Percentiles rank a stretch among this genome's conserved stretches.
phyloP scores from a whole-genome alignment of 768 basidiomycete species.

The Hypholoma sublateritium region DNA sequence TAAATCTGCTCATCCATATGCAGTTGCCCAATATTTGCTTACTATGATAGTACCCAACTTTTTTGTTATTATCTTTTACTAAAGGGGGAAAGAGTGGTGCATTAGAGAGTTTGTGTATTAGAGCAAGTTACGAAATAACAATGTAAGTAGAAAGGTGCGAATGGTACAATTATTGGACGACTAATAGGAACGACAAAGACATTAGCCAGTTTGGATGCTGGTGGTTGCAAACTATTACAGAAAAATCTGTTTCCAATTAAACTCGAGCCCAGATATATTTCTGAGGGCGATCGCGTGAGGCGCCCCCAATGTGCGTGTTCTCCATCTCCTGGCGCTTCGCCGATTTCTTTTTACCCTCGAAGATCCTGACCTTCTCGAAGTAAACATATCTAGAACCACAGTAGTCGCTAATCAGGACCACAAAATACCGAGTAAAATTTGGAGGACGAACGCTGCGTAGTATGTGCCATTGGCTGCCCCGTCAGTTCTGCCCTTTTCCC shows the following conservation, averaged over 20 bases:
- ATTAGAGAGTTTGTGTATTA: too few species aligned
- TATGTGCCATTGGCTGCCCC: slow-evolving; percentile 47
- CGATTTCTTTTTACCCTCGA: slow-evolving; percentile 49
- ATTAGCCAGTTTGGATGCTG: too few species aligned
- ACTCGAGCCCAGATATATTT: neutral
- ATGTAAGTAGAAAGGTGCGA: too few species aligned
- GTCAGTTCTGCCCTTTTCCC: slow-evolving; percentile 35
- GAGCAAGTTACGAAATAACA: too few species aligned
- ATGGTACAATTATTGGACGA: too few species aligned
- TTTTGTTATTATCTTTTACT: too few species aligned
- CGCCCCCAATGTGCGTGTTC: slow-evolving; percentile 22
- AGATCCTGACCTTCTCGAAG: slow-evolving; percentile 47
- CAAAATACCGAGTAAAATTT: neutral
- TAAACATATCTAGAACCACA: slow-evolving; percentile 38
- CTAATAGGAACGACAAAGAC: too few species aligned
- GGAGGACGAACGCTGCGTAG: slow-evolving; percentile 37
- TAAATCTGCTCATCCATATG: neutral
- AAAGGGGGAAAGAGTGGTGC: too few species aligned
- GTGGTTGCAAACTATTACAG: too few species aligned
- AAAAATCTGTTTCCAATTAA: neutral
- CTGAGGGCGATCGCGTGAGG: slow-evolving; percentile 26
- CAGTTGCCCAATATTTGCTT: too few species aligned
- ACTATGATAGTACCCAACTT: too few species aligned
- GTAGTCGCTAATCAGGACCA: neutral
- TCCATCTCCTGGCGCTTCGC: slow-evolving; percentile 37